These are phyloP conservation scores for Ceratorhiza oryzae-sativae DNA, from an alignment of 1,284 basidiomycete genomes.

Conservation along the genomic window DNA sequence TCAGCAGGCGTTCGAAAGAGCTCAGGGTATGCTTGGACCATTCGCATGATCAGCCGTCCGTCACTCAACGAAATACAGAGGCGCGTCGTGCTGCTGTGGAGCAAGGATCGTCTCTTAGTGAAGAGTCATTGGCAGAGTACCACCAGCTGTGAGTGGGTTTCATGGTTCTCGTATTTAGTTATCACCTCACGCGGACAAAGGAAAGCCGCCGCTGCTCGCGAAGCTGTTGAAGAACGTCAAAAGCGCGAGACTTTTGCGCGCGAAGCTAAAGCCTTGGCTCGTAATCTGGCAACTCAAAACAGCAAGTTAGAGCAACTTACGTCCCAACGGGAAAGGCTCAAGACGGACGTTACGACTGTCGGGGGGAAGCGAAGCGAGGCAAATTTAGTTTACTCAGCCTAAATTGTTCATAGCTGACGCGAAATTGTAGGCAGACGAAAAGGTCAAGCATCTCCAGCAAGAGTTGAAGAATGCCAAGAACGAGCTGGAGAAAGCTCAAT, in stretches of 20 bases:
- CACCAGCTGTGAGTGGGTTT: constrained; percentile 71
- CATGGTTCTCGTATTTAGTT: neutral
- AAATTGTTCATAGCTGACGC: constrained; percentile 7
- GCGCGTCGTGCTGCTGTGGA: constrained; percentile 77
- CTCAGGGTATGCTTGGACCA: constrained; percentile 63
- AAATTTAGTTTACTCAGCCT: constrained; percentile 41
- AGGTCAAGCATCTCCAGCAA: constrained; percentile 59
- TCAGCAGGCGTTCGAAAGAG: constrained; percentile 73
- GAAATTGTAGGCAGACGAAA: constrained; percentile 64
- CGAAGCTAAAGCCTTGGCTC: constrained; percentile 77
- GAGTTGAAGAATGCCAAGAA: constrained; percentile 68
- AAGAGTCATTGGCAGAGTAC: constrained; percentile 89
- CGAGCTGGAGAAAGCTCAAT: constrained; percentile 76
- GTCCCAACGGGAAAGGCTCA: constrained; percentile 66
- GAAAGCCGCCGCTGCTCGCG: constrained; percentile 76
- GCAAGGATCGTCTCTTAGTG: constrained; percentile 78
- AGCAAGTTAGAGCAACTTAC: constrained; percentile 71
- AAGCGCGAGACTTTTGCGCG: constrained; percentile 81
- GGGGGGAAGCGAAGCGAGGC: constrained; percentile 69
- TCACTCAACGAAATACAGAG: constrained; percentile 55
- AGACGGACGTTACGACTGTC: constrained; percentile 62
- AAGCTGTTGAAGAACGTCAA: constrained; percentile 88
- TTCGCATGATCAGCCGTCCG: constrained; percentile 37
- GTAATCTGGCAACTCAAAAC: constrained; percentile 61
- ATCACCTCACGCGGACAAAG: constrained; percentile 52